Base-by-base conservation (phyloP, 345 rosid species). In the Xanthoceras sorbifolium region DNA sequence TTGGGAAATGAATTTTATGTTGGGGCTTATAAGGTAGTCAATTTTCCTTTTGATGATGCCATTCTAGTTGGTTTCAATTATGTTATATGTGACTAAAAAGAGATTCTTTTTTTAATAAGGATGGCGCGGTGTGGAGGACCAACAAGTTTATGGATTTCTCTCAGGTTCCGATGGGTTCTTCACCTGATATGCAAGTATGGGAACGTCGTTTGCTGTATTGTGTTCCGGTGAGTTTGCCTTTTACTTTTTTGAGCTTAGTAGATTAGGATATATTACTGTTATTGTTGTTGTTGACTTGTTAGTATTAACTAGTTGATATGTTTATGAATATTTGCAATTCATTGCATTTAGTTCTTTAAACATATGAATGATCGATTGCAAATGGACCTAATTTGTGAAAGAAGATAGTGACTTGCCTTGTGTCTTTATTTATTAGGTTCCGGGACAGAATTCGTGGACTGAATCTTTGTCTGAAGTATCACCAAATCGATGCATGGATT, bases 1-100 rank as follows among this genome's bases (percentile, higher is more conserved):
- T 77, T 93, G 87, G 98, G 98, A 62, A 93, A 93, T 87, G 99
- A 93, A 77, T 89, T 96, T 71, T 96, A 96, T 72, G 97, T 87
- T 15, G 99, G 99, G 82, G 94, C 94, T 80, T 88, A 80, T 69
- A 93, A 89, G 93, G 98, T 93, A 74, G n/a, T 12, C 10, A 65
- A 31, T 23, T 44, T 12, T 0, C 28, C 3, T 17, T 57, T 64
- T 75, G 4, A 32, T 64, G 32, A 32, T 64, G 6, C 8, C 4
- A 52, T n/a, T 26, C 55, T 71, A 72, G 4, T 71, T 17, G 20
- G 1, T 8, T n/a, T 63, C 36, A 22, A n/a, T 67, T 26, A 2
- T 63, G 29, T 29, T 34, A 74, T 20, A 9, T 54, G 67, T 22
- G 63, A 15, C 61, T 40, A 26, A 60, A 34, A 20, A 79, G 25